phyloP scores from a whole-genome alignment of 2,329 filamentous ascomycete species.

The Domatiomyces globalis region DNA sequence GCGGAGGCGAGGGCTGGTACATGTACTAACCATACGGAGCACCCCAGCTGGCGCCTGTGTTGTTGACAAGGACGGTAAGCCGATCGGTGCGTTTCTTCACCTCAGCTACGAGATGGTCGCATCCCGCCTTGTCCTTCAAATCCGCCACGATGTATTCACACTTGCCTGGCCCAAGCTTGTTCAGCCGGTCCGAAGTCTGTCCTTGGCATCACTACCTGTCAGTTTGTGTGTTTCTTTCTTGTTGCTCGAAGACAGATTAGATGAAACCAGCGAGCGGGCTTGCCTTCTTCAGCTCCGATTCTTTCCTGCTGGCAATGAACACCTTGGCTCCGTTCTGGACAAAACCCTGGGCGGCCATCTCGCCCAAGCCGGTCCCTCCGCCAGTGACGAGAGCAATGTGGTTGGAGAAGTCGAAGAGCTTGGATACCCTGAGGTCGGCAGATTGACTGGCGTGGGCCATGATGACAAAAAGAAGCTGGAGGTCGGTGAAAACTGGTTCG shows the following conservation, averaged over 20 bases:
- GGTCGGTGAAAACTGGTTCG: too few relatives aligned
- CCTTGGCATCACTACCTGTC: neutral
- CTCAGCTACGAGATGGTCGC: conserved; percentile 35
- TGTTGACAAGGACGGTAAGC: conserved; percentile 38
- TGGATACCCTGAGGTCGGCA: conserved; percentile 17
- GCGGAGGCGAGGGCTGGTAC: too few relatives aligned
- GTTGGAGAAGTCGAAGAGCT: conserved; percentile 21
- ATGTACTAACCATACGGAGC: conserved; percentile 40
- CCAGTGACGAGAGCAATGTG: conserved; percentile 22
- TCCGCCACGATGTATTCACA: conserved; percentile 38
- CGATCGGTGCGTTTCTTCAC: conserved; percentile 30
- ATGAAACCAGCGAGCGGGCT: neutral
- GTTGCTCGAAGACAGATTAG: neutral
- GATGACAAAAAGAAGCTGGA: too few relatives aligned
- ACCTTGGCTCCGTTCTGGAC: conserved; percentile 39
- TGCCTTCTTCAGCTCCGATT: conserved; percentile 31
- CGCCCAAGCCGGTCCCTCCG: conserved; percentile 23
- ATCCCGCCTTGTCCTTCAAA: conserved; percentile 39
- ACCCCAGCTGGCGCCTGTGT: conserved; percentile 41
- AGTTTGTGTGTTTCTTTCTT: neutral
- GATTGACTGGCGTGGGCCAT: conserved; percentile 2
- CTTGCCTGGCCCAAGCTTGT: conserved; percentile 37
- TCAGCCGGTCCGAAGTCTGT: conserved; percentile 33
- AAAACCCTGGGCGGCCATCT: conserved; percentile 42
- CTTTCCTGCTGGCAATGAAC: conserved; percentile 41